Evolutionary conservation across 352 stramenopile species (phyloP).

Genomic region (Nothophytophthora sp.): DNA sequence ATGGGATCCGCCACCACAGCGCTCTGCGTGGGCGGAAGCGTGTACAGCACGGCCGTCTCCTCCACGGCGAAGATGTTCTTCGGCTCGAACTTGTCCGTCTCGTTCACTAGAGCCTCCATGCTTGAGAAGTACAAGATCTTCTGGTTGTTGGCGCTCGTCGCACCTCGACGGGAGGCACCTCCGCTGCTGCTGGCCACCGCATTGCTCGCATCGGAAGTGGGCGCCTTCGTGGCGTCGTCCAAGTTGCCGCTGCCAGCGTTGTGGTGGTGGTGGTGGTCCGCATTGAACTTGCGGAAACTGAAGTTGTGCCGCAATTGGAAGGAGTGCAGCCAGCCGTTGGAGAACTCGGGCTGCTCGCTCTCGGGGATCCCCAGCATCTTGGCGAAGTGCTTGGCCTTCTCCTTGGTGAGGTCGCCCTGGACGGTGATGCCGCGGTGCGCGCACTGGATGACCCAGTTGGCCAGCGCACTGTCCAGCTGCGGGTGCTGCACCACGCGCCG

Average conservation of each 20-base stretch:
- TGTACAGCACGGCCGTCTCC: slow-evolving; percentile 53
- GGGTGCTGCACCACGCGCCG: slow-evolving; percentile 52
- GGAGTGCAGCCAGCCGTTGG: slow-evolving; percentile 61
- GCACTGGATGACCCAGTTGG: slow-evolving; percentile 59
- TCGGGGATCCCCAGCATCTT: slow-evolving; percentile 38
- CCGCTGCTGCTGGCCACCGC: too few species aligned
- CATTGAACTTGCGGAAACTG: too few species aligned
- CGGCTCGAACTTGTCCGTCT: slow-evolving; percentile 39
- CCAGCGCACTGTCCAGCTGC: slow-evolving; percentile 59
- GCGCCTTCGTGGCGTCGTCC: slow-evolving; percentile 19
- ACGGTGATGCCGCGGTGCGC: slow-evolving; percentile 52
- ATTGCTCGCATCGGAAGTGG: too few species aligned
- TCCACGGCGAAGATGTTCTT: slow-evolving; percentile 61
- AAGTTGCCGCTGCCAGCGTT: slow-evolving; percentile 29
- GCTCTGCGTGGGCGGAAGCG: slow-evolving; percentile 51
- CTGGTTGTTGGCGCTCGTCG: slow-evolving; percentile 8
- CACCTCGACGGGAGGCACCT: too few species aligned
- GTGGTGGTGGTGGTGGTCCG: too few species aligned
- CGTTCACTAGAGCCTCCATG: slow-evolving; percentile 41
- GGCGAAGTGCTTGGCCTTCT: slow-evolving; percentile 44
- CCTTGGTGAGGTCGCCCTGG: slow-evolving; percentile 65
- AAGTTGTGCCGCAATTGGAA: slow-evolving; percentile 75
- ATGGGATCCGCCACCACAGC: slow-evolving; percentile 24
- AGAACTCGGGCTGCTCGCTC: slow-evolving; percentile 62
- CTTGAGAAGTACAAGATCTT: slow-evolving; percentile 7